Evolutionary conservation across 2,329 filamentous ascomycete species (phyloP).

Genomic region (Colletotrichum sp.): DNA sequence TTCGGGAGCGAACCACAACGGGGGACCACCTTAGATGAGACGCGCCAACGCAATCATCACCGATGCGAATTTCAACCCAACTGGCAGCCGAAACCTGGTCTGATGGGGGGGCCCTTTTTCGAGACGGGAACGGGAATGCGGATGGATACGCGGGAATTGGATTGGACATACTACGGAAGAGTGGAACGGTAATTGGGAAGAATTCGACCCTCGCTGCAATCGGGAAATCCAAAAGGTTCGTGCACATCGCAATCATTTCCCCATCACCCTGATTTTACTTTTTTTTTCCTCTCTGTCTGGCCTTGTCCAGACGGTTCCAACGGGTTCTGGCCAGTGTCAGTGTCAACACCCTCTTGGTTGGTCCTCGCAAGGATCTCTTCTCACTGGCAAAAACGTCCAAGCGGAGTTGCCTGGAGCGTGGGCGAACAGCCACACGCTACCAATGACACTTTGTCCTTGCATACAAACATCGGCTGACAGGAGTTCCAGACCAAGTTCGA

Average conservation of each 20-base stretch:
- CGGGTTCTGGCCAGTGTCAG: background rate
- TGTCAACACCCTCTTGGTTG: background rate
- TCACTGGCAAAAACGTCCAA: background rate
- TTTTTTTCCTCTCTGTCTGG: background rate
- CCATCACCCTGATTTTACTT: background rate
- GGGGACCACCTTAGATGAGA: slow-evolving; percentile 1
- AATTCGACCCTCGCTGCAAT: background rate
- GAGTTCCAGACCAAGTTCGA: slow-evolving; percentile 15
- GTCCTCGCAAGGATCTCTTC: background rate
- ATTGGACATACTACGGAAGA: background rate
- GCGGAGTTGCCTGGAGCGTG: background rate
- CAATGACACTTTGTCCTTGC: background rate
- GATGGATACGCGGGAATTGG: background rate
- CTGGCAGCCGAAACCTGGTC: background rate
- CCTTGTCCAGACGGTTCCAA: background rate
- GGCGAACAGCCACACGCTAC: background rate
- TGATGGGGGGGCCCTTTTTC: background rate
- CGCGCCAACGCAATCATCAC: slow-evolving; percentile 4
- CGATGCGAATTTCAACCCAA: background rate
- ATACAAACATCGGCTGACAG: slow-evolving; percentile 18
- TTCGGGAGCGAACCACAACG: background rate
- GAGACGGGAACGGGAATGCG: background rate
- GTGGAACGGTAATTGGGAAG: background rate
- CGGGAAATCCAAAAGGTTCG: background rate
- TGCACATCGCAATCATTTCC: background rate